phyloP scores from a whole-genome alignment of 495 filamentous ascomycete species.

The Podospora tetraspora region DNA sequence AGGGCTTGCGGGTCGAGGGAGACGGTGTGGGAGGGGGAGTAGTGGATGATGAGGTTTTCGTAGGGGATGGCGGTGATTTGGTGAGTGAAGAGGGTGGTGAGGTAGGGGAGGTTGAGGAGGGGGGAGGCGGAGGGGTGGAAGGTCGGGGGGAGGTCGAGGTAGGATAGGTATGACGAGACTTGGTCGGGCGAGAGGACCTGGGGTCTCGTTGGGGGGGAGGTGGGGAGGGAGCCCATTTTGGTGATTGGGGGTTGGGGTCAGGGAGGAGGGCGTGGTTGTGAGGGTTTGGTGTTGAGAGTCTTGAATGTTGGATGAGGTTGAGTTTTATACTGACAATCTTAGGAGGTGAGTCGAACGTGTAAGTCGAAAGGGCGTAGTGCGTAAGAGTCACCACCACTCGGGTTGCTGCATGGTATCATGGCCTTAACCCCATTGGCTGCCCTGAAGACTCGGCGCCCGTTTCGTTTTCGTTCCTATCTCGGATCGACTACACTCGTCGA shows the following conservation, averaged over 20 bases:
- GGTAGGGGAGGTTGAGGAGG: constrained; percentile 28
- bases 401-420: neutral
- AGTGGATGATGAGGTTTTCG: constrained; percentile 56
- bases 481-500: neutral
- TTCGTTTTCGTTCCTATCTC: neutral
- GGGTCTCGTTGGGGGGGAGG: neutral
- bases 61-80: constrained; percentile 59
- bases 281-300: neutral
- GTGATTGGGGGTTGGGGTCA: neutral
- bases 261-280: neutral
- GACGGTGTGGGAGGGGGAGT: constrained; percentile 42
- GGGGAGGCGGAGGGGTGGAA: constrained; percentile 27
- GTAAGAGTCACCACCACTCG: neutral
- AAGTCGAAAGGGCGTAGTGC: neutral
- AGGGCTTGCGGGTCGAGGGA: constrained; percentile 50
- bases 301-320: neutral
- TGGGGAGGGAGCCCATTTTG: neutral
- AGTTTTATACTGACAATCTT: neutral
- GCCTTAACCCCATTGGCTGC: neutral
- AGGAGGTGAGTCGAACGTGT: neutral
- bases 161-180: constrained; percentile 22
- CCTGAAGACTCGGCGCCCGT: neutral
- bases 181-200: constrained; percentile 20
- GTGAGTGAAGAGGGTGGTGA: constrained; percentile 43
- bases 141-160: constrained; percentile 26